Evolutionary conservation across 371 early-diverging fungal species (phyloP).

Genomic region (Mucor saturninus): DNA sequence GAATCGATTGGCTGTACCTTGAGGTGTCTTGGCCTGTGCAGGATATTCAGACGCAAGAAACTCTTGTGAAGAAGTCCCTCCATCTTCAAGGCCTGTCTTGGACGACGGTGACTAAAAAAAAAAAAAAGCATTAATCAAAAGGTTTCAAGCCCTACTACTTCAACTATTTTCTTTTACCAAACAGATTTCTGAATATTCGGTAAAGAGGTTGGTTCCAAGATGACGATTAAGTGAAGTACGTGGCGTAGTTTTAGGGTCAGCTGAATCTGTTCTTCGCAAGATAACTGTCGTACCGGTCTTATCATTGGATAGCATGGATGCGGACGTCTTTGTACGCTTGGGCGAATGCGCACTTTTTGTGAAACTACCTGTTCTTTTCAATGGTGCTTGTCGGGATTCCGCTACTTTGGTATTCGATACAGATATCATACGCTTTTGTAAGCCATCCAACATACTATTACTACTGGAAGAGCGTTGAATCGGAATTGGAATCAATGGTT

Average conservation of each 20-base stretch:
- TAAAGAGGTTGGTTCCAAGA: slow-evolving; percentile 18
- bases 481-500: neutral
- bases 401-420: neutral
- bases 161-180: neutral
- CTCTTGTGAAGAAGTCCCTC: neutral
- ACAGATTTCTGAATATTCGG: slow-evolving; percentile 20
- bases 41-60: slow-evolving; percentile 10
- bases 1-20: slow-evolving; percentile 18
- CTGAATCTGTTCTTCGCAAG: slow-evolving; percentile 14
- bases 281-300: slow-evolving; percentile 18
- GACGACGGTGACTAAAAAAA: slow-evolving; percentile 8
- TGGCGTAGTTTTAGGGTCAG: slow-evolving; percentile 19
- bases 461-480: slow-evolving; percentile 1
- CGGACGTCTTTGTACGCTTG: slow-evolving; percentile 4
- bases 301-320: slow-evolving; percentile 15
- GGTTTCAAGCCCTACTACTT: neutral
- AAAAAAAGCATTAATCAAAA: neutral
- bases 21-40: slow-evolving; percentile 13
- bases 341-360: slow-evolving; percentile 23
- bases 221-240: slow-evolving; percentile 17
- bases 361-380: slow-evolving; percentile 25
- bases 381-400: neutral
- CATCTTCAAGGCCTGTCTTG: neutral
- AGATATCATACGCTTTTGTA: slow-evolving; percentile 19
- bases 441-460: slow-evolving; percentile 12